Evolutionary conservation across 1,139 yeast species (phyloP).

Genomic region (Kodamaea fungicola): DNA sequence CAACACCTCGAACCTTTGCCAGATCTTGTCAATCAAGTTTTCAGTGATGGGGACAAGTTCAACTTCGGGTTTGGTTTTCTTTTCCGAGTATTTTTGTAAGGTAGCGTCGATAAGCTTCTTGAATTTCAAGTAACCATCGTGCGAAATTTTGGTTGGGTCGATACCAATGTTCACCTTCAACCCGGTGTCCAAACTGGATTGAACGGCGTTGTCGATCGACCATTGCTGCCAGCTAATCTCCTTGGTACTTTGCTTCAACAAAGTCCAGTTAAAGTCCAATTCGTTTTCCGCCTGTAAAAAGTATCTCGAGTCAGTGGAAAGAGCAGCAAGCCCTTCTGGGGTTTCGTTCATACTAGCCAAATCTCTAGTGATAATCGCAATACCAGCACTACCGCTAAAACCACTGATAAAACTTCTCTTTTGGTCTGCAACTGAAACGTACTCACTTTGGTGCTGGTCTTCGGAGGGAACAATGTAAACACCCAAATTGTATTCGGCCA

Average conservation of each 20-base stretch:
- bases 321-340: constrained; percentile 70
- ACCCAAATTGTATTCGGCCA: constrained; percentile 64
- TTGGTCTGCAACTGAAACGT: constrained; percentile 76
- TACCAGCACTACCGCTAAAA: constrained; percentile 93
- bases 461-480: constrained; percentile 86
- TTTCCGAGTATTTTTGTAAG: constrained; percentile 13
- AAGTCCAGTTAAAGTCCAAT: constrained; percentile 82
- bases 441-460: constrained; percentile 93
- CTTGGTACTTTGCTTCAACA: constrained; percentile 75
- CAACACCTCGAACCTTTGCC: constrained; percentile 53
- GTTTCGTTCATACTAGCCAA: constrained; percentile 50
- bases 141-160: constrained; percentile 66
- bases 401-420: constrained; percentile 84
- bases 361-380: constrained; percentile 81
- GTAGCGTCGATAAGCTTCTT: constrained; percentile 20
- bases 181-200: constrained; percentile 44
- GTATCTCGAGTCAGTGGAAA: constrained; percentile 94
- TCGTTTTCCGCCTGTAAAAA: constrained; percentile 88
- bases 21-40: constrained; percentile 74
- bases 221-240: constrained; percentile 88
- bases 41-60: constrained; percentile 60
- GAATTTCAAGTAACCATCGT: constrained; percentile 31
- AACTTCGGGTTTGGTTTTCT: constrained; percentile 39
- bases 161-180: constrained; percentile 40
- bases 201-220: constrained; percentile 63